These are phyloP conservation scores for Apiospora hydei DNA, from an alignment of 2,329 filamentous ascomycete species.

Conservation along the genomic window DNA sequence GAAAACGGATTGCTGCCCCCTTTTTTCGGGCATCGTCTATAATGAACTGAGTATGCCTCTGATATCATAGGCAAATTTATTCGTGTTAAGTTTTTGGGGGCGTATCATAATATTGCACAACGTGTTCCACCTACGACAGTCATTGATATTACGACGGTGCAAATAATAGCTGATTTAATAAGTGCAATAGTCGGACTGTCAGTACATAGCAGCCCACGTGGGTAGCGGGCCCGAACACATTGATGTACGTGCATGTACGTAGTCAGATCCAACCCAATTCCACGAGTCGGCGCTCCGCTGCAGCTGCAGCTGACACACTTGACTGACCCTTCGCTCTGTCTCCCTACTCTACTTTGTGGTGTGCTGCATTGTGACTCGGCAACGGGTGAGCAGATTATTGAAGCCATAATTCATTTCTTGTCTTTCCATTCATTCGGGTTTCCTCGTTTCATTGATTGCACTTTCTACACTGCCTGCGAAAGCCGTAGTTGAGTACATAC, in stretches of 20 bases:
- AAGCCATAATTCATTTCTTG: not conserved
- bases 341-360: no score
- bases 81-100: not conserved
- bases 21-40: not conserved
- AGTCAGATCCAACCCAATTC: not conserved
- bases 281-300: not conserved
- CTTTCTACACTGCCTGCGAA: no score
- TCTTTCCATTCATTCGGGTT: not conserved
- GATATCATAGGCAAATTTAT: not conserved
- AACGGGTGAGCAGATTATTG: not conserved
- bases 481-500: no score
- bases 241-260: no score
- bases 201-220: not conserved
- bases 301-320: not conserved
- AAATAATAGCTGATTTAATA: not conserved
- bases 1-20: not conserved
- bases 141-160: not conserved
- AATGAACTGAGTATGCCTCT: not conserved
- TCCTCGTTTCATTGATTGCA: not conserved
- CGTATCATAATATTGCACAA: not conserved
- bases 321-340: no score
- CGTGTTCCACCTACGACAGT: not conserved
- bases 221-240: conserved; percentile 4
- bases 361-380: not conserved
- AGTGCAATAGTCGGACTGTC: not conserved